Evolutionary conservation across 2,329 filamentous ascomycete species (phyloP), one percentile per base, ranked within the genome.

Genomic region (Westerdykella sp.): DNA sequence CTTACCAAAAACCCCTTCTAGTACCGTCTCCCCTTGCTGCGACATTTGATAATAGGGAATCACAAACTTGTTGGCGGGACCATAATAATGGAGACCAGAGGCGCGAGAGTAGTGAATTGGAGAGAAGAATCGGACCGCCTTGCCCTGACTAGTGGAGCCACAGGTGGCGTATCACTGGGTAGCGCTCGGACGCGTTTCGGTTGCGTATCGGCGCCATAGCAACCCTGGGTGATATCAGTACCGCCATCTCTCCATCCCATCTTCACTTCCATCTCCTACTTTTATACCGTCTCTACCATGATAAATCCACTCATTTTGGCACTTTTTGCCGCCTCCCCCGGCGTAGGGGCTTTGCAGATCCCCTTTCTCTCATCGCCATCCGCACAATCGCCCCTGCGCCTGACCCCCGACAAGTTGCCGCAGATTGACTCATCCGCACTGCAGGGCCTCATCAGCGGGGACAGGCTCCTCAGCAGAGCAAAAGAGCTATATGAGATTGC

Each of bases 401-500:
- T 53, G 41, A 42, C 47, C 13, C 42, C 51, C 32, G 59, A 55
- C 7, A 50, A 51, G 22, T 63, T 63, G 40, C 61, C 61, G 25
- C 42, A 63, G 21, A 55, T 66, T 51, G 58, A 65, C 43, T 63
- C 62, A 3, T 54, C 60, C 10, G 62, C 56, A 37, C 54, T 68
- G 18, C 63, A 67, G 35, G 55, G 61, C 37, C 52, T 63, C 39
- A 63, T 69, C 49, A 65, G 60, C 13, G 55, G 55, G 13, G 58
- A 67, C 12, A 53, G 57, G 16, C 45, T 69, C 23, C 51, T 64
- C 42, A 43, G 43, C 11, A 56, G 62, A 23, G 58, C 65, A 7
- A 60, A 66, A 50, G 60, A 64, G 48, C 45, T 71, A 39, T 69
- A 66, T 39, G 58, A 65, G 42, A 65, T 69, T 34, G 69, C 69